phyloP scores from a whole-genome alignment of 192 early-diverging fungal genomes.

The Coemansia sp. region DNA sequence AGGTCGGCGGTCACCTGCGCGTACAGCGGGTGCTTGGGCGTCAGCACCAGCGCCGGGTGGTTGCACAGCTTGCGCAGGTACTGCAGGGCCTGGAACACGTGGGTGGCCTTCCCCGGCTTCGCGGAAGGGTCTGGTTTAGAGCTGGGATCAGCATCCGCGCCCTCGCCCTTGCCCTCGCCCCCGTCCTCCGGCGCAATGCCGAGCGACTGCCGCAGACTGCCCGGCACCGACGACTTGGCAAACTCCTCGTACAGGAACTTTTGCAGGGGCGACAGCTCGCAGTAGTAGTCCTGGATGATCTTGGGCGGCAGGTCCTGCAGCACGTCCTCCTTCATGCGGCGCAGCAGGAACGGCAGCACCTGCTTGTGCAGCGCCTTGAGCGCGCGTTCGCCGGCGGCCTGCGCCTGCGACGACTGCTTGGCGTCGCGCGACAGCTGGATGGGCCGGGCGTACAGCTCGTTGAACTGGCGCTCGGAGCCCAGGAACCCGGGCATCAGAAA shows the following conservation, averaged over 20 bases:
- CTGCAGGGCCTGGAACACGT: constrained; percentile 98
- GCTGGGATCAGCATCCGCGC: neutral
- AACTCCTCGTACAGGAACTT: constrained; percentile 93
- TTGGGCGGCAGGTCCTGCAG: constrained; percentile 96
- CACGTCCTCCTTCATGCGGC: constrained; percentile 98
- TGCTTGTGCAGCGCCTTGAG: constrained; percentile 95
- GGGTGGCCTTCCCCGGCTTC: constrained; percentile 58
- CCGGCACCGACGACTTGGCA: constrained; percentile 58
- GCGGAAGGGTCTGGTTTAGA: neutral
- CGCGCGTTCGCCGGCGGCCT: constrained; percentile 53
- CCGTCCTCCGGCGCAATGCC: constrained; percentile 8
- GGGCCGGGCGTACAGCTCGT: constrained; percentile 90
- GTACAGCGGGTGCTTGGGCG: constrained; percentile 85
- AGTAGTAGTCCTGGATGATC: constrained; percentile 99
- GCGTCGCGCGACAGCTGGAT: constrained; percentile 89
- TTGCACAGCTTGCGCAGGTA: constrained; percentile 95
- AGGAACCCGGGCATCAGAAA: constrained; percentile 99
- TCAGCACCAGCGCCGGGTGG: constrained; percentile 90
- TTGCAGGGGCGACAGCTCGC: constrained; percentile 89
- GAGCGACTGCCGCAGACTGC: constrained; percentile 26
- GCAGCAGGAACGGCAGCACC: constrained; percentile 92
- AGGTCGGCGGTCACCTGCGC: constrained; percentile 63
- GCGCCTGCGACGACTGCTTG: constrained; percentile 56
- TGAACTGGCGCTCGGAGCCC: constrained; percentile 92
- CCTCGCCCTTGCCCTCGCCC: neutral